Evolutionary conservation across 2,329 filamentous ascomycete species (phyloP).

Genomic region (Colletotrichum lupini): DNA sequence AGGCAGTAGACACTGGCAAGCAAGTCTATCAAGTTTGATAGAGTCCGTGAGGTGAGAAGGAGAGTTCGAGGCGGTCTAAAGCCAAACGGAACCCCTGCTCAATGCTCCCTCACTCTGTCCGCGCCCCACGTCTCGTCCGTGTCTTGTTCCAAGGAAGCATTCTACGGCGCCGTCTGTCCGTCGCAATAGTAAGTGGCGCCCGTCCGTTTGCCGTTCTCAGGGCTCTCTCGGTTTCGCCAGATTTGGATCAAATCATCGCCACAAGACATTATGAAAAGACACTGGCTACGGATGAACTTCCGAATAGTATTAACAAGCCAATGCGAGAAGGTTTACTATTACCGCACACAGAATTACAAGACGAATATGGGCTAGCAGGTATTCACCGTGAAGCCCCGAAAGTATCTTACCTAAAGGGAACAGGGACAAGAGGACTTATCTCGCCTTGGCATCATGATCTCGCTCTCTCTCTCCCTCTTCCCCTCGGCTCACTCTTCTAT

Average conservation of each 20-base stretch:
- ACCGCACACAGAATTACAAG: not conserved
- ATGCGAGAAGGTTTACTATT: not conserved
- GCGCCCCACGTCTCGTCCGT: conserved; percentile 15
- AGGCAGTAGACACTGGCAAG: not conserved
- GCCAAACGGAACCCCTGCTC: conserved; percentile 32
- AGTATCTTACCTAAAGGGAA: conserved; percentile 2
- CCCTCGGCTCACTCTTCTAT: not conserved
- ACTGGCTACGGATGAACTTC: not conserved
- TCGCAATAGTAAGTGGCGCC: not conserved
- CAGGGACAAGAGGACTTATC: conserved; percentile 20
- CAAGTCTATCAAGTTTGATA: conserved; percentile 25
- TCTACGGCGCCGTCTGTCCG: conserved; percentile 13
- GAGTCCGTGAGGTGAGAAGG: conserved; percentile 26
- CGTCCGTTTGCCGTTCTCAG: not conserved
- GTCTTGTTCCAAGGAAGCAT: conserved; percentile 26
- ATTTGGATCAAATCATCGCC: conserved; percentile 17
- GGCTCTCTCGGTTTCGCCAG: conserved; percentile 2
- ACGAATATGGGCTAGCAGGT: not conserved
- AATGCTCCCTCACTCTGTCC: conserved; percentile 4
- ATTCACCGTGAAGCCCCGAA: conserved; percentile 6
- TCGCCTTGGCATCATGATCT: conserved; percentile 30
- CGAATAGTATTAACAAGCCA: conserved; percentile 2
- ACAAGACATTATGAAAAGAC: conserved; percentile 6
- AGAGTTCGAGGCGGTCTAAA: conserved; percentile 33
- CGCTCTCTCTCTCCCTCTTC: not conserved